Percentiles rank a stretch among this genome's conserved stretches.
Evolutionary conservation across 352 stramenopile species (phyloP).

Genomic region (Phytophthora capsici): DNA sequence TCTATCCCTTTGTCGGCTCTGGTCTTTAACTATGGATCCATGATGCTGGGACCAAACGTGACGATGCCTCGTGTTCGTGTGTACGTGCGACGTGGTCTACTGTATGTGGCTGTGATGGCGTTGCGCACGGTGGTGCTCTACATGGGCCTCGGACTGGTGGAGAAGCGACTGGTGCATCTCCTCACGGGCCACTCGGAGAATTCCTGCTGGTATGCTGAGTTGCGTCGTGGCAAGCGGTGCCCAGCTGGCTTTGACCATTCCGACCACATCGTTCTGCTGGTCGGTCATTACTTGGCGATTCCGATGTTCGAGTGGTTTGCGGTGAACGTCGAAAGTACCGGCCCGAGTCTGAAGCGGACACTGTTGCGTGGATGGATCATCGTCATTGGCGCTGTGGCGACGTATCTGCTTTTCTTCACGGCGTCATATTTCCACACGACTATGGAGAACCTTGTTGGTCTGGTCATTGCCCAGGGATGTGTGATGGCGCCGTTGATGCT

Average conservation of each 20-base stretch:
- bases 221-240: constrained; percentile 63
- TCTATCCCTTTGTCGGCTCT: constrained; percentile 60
- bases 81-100: constrained; percentile 54
- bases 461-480: constrained; percentile 60
- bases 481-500: constrained; percentile 74
- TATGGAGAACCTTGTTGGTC: constrained; percentile 65
- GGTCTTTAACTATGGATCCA: constrained; percentile 73
- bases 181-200: constrained; percentile 40
- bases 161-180: constrained; percentile 48
- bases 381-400: constrained; percentile 36
- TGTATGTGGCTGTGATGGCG: constrained; percentile 71
- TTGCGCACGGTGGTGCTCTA: constrained; percentile 77
- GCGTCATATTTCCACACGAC: constrained; percentile 73
- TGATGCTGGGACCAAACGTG: constrained; percentile 64
- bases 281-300: constrained; percentile 77
- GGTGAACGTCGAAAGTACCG: constrained; percentile 52
- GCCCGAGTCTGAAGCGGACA: constrained; percentile 55
- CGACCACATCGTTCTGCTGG: constrained; percentile 80
- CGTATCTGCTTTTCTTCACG: constrained; percentile 78
- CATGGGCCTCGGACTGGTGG: constrained; percentile 57
- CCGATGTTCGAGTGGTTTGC: constrained; percentile 81
- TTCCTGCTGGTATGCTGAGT: constrained; percentile 66
- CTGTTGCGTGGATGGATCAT: constrained; percentile 56
- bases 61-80: constrained; percentile 59
- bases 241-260: constrained; percentile 73